Percentiles rank a stretch among this genome's conserved stretches.
Evolutionary conservation across 2,329 filamentous ascomycete species (phyloP).

Genomic region (Moelleriella libera): DNA sequence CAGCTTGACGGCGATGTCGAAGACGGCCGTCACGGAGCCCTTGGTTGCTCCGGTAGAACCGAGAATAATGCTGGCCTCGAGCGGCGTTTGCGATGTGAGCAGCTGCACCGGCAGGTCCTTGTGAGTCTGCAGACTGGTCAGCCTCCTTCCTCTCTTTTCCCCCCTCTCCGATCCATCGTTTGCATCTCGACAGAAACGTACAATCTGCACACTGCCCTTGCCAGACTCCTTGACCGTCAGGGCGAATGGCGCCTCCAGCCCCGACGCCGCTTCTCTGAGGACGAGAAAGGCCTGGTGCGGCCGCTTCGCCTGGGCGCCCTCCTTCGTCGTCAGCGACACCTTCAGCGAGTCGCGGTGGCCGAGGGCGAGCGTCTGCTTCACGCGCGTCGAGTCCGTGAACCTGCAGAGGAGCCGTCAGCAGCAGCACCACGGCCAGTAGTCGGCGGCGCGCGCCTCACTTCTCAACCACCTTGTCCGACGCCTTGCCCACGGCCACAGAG

Average conservation of each 20-base stretch:
- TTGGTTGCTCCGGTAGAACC: conserved; percentile 69
- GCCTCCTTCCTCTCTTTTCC: neutral
- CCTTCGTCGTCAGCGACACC: conserved; percentile 66
- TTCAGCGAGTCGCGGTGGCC: conserved; percentile 62
- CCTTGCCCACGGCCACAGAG: conserved; percentile 53
- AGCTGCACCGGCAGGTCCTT: conserved; percentile 83
- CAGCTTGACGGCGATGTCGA: conserved; percentile 54
- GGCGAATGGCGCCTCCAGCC: conserved; percentile 77
- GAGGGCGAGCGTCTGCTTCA: conserved; percentile 51
- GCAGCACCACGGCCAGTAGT: neutral
- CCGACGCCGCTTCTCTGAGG: conserved; percentile 57
- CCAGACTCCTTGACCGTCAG: conserved; percentile 76
- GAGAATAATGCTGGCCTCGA: conserved; percentile 71
- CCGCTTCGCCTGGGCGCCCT: conserved; percentile 63
- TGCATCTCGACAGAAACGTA: conserved; percentile 31
- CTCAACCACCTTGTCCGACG: conserved; percentile 47
- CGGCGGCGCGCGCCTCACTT: conserved; percentile 30
- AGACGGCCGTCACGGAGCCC: conserved; percentile 54
- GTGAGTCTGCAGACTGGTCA: conserved; percentile 46
- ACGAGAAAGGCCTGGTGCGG: conserved; percentile 92
- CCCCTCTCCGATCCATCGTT: neutral
- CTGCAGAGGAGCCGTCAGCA: conserved; percentile 22
- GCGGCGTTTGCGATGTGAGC: conserved; percentile 48
- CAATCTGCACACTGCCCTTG: conserved; percentile 73
- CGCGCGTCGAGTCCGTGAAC: conserved; percentile 41